phyloP scores from a whole-genome alignment of 176 grass and related monocot species.

The Oryza rufipogon region DNA sequence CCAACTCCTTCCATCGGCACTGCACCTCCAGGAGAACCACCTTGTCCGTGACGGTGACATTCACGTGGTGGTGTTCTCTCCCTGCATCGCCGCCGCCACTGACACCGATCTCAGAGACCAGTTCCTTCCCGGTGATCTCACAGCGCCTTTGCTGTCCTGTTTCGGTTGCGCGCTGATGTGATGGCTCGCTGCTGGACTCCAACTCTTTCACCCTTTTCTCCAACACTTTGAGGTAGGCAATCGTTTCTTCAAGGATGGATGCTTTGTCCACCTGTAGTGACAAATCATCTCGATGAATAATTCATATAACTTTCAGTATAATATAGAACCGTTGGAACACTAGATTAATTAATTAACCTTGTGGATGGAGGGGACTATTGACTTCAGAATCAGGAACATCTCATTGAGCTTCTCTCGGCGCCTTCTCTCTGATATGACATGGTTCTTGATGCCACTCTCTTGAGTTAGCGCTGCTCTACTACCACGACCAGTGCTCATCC shows the following conservation, averaged over 20 bases:
- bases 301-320: no score
- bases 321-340: no score
- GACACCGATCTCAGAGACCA: neutral
- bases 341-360: constrained; percentile 24
- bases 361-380: constrained; percentile 59
- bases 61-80: constrained; percentile 10
- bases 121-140: constrained; percentile 16
- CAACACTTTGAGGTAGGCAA: constrained; percentile 61
- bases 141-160: constrained; percentile 7
- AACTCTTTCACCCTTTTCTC: constrained; percentile 59
- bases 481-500: neutral
- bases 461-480: neutral
- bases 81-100: neutral
- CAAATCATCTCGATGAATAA: no score
- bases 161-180: neutral
- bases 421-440: constrained; percentile 60
- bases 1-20: constrained; percentile 72
- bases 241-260: constrained; percentile 64
- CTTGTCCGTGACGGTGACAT: constrained; percentile 54
- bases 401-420: constrained; percentile 72
- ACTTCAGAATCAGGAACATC: constrained; percentile 65
- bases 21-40: constrained; percentile 58
- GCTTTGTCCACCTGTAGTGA: constrained; percentile 61
- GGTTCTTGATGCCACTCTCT: constrained; percentile 43
- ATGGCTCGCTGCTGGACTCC: constrained; percentile 42